phyloP scores from a whole-genome alignment of 257 asterid genomes.

The Ligustrum vulgare region DNA sequence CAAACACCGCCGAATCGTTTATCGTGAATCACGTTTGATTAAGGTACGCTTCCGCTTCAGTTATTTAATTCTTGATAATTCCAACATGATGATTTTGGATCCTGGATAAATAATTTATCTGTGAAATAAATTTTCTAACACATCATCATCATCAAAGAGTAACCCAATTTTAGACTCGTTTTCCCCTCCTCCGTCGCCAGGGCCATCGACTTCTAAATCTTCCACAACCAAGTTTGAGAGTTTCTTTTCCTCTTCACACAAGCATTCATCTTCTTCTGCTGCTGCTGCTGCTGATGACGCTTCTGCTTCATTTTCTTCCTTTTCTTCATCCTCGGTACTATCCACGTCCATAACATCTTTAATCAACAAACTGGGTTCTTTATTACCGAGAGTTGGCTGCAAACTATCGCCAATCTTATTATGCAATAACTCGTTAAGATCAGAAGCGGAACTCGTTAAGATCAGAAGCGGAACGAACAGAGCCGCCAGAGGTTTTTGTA shows the following conservation, averaged over 20 bases:
- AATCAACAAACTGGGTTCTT: conserved; percentile 1
- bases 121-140: too few relatives aligned
- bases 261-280: conserved; percentile 28
- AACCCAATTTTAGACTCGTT: background rate
- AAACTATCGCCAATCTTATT: background rate
- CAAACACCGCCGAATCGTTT: too few relatives aligned
- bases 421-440: conserved; percentile 4
- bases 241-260: background rate
- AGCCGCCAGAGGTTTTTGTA: conserved; percentile 41
- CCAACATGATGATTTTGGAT: too few relatives aligned
- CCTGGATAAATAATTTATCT: too few relatives aligned
- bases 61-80: too few relatives aligned
- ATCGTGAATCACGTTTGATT: too few relatives aligned
- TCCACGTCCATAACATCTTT: background rate
- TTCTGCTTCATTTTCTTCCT: background rate
- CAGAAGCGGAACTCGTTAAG: too few relatives aligned
- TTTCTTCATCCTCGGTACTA: background rate
- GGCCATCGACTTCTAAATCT: background rate
- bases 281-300: background rate
- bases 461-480: conserved; percentile 14
- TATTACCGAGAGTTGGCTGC: background rate
- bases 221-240: background rate
- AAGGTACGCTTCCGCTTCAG: too few relatives aligned
- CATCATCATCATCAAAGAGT: background rate
- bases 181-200: background rate